Conservation (phyloP, 1,139 yeast genomes). For the Martiniozyma asiatica region DNA sequence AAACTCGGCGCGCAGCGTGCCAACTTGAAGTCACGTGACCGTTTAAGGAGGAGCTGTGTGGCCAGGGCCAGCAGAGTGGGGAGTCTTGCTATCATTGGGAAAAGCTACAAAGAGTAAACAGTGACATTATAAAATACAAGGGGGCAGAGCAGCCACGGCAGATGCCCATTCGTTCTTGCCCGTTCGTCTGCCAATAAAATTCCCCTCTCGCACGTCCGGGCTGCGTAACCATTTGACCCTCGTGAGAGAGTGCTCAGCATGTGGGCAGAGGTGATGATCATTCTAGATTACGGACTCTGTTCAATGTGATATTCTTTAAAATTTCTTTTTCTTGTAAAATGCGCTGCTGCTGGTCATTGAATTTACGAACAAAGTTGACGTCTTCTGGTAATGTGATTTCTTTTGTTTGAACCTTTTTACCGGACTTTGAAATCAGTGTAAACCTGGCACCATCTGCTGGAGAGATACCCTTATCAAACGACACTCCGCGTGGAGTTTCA, state of each 20-base stretch:
- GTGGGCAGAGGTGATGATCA: neutral
- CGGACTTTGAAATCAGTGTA: constrained; percentile 35
- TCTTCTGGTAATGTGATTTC: constrained; percentile 37
- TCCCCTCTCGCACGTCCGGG: constrained; percentile 4
- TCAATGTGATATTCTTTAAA: constrained; percentile 31
- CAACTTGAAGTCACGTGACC: too few species aligned
- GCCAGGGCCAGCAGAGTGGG: too few species aligned
- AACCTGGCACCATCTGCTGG: constrained; percentile 26
- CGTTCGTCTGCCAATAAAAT: too few species aligned
- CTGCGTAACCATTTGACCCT: constrained; percentile 6
- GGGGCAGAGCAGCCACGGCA: too few species aligned
- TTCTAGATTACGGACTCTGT: constrained; percentile 11
- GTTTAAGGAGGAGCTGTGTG: too few species aligned
- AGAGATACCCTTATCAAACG: neutral
- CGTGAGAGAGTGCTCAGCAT: neutral
- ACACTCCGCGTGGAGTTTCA: constrained; percentile 6
- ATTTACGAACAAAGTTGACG: constrained; percentile 35
- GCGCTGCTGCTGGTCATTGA: constrained; percentile 25
- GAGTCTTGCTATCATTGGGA: too few species aligned
- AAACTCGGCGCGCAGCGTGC: too few species aligned
- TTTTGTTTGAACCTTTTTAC: constrained; percentile 34
- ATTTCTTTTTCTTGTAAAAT: constrained; percentile 28
- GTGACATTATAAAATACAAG: too few species aligned
- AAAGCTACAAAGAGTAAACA: too few species aligned
- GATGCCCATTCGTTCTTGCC: too few species aligned